Evolutionary conservation across 768 basidiomycete genomes (phyloP), one percentile per base, ranked within the genome.

Genomic region (Collybia nuda): DNA sequence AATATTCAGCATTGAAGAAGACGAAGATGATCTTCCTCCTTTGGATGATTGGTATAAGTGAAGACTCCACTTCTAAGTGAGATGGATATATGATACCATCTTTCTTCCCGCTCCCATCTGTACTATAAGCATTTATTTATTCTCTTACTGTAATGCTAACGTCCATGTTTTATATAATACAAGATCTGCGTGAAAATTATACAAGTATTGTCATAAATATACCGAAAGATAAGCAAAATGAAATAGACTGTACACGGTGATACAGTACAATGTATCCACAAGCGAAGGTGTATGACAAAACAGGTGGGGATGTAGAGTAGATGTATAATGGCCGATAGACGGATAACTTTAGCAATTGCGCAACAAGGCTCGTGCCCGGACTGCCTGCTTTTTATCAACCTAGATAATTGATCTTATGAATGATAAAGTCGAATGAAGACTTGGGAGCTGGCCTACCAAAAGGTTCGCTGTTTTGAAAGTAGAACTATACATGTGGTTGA

Each of bases 391-490:
- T 72, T 79, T 84, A 51, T 82, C 74, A 55, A 85, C 81, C 81
- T 83, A 47, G 11, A 35, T 1, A 7, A 37, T 37, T 22, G 35
- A 32, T 43, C 6, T 41, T 12, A 28, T 17, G 23, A 41, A 42
- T 29, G 18, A 28, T 49, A 38, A 37, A 32, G 44, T 14, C 53
- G 28, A 36, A 32, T 39, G 2, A 40, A 17, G 14, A 19, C 43
- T 3, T 38, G 17, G 19, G 41, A 39, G 57, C 48, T 38, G 47
- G 61, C 71, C 53, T 57, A 90, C 88, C 58, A 90, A 71, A 26
- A 92, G 66, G 66, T 92, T 91, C 49, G 89, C 89, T 5, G 86
- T 87, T 68, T 88, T 88, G 63, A 82, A 86, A n/a, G 89, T 90
- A 39, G 87, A 88, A 50, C 84, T 86, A 62, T 90, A 91, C 80